Percentiles rank a stretch among this genome's conserved stretches.
These are phyloP conservation scores for Alternaria gaisen DNA, from an alignment of 2,329 filamentous ascomycete species.

Conservation along the genomic window DNA sequence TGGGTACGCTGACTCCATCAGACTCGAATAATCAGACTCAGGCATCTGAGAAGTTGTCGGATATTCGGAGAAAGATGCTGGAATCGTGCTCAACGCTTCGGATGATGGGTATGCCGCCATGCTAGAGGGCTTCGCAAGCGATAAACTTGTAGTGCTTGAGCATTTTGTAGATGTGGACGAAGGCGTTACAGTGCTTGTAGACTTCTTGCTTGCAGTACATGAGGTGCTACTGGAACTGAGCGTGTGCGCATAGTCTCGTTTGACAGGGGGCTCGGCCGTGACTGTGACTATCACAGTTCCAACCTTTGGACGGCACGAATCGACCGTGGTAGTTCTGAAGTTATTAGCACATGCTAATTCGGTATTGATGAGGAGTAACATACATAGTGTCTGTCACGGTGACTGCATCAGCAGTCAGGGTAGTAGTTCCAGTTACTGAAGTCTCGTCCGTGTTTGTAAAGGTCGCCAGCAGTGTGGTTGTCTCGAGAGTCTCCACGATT, in stretches of 20 bases:
- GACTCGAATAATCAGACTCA: neutral
- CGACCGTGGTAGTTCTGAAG: neutral
- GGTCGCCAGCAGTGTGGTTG: neutral
- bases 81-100: neutral
- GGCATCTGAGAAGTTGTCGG: neutral
- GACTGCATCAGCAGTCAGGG: neutral
- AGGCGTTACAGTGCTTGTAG: neutral
- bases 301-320: neutral
- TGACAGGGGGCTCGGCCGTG: neutral
- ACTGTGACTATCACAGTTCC: neutral
- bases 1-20: neutral
- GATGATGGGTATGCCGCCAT: neutral
- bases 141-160: neutral
- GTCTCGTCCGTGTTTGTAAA: constrained; percentile 1
- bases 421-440: neutral
- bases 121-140: neutral
- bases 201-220: constrained; percentile 1
- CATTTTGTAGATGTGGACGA: neutral
- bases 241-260: neutral
- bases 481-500: neutral
- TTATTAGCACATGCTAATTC: neutral
- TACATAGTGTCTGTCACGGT: neutral
- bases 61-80: neutral
- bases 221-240: neutral
- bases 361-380: neutral